These are phyloP conservation scores for Scenedesmus sp. DNA, from an alignment of 163 green algal species.

Conservation along the genomic window DNA sequence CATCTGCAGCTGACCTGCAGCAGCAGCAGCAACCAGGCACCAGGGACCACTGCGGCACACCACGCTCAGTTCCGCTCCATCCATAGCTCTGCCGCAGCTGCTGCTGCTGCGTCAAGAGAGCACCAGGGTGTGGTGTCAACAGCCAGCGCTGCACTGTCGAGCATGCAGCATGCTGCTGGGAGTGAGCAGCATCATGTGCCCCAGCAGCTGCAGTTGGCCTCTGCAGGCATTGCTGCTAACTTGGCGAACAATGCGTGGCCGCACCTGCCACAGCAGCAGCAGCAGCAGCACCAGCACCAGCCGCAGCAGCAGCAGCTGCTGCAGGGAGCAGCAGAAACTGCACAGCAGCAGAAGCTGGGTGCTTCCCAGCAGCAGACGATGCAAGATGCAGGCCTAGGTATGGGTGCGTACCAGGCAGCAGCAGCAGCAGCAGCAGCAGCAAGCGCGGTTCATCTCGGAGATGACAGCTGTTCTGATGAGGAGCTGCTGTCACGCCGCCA, in stretches of 20 bases:
- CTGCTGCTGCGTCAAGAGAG: background rate
- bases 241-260: background rate
- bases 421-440: background rate
- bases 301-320: background rate
- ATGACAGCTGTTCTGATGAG: too few species aligned
- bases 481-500: background rate
- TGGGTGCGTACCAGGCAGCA: background rate
- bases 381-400: background rate
- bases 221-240: background rate
- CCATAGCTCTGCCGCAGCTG: background rate
- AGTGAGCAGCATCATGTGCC: background rate
- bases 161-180: background rate
- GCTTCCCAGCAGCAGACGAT: background rate
- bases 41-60: too few species aligned
- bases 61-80: too few species aligned
- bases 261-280: background rate
- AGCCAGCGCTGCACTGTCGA: background rate
- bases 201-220: background rate
- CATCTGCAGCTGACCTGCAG: background rate
- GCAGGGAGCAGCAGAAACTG: background rate
- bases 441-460: background rate
- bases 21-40: background rate
- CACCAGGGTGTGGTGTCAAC: background rate
- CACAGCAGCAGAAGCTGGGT: background rate
- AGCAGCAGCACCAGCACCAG: background rate